Conservation (phyloP, 2,329 filamentous ascomycete genomes). For the Pseudocercospora vitis region DNA sequence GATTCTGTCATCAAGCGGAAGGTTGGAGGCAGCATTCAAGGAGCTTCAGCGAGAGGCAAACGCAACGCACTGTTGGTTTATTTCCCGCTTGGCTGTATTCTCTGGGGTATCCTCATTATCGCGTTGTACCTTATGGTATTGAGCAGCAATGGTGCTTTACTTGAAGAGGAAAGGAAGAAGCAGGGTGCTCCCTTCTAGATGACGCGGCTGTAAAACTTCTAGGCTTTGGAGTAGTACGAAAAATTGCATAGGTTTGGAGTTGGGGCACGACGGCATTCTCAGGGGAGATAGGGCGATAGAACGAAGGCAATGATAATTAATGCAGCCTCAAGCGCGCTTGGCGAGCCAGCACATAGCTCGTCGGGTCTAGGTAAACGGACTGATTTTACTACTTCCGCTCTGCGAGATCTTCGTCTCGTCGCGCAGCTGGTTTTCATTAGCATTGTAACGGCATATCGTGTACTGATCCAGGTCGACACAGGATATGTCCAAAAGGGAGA, state of each 20-base stretch:
- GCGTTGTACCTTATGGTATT: slow-evolving; percentile 11
- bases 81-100: slow-evolving; percentile 24
- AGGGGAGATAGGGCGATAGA: no score
- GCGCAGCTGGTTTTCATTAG: no score
- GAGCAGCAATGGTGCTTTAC: slow-evolving; percentile 1
- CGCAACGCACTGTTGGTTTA: slow-evolving; percentile 22
- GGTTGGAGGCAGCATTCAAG: slow-evolving; percentile 24
- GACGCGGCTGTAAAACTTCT: background rate
- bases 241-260: background rate
- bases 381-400: no score
- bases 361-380: no score
- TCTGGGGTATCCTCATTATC: slow-evolving; percentile 11
- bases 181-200: slow-evolving; percentile 2
- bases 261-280: background rate
- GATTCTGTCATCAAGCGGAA: slow-evolving; percentile 25
- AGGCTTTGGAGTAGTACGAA: background rate
- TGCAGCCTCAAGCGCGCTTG: no score
- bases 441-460: no score
- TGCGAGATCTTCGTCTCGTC: no score
- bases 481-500: no score
- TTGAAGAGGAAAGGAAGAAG: background rate
- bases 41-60: slow-evolving; percentile 29
- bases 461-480: no score
- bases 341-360: no score
- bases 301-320: no score